Evolutionary conservation across 202 grass and related monocot genomes (phyloP), one percentile per base, ranked within the genome.

Genomic region (Cymbopogon flexuosus): DNA sequence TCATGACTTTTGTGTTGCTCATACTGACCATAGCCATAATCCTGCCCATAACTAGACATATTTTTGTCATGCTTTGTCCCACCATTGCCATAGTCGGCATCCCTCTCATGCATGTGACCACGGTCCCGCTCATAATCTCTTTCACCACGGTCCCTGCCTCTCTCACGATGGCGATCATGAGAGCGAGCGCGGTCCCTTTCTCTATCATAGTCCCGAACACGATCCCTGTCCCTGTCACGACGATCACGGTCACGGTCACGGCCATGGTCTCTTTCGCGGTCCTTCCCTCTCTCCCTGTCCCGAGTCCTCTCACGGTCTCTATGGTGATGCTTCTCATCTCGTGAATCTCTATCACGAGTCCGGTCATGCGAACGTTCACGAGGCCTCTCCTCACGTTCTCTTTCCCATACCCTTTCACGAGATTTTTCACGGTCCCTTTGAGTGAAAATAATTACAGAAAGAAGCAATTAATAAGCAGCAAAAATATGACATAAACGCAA

Each of bases 391-490:
- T 82, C 86, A 33, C 84, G 75, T 2, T 85, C 88, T 86, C 77
- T 88, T 73, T 90, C 93, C 27, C 84, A 65, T 14, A 30, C 63
- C 79, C 58, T 87, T 81, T 97, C 93, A 73, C 80, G 87, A 62
- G 91, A 93, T 40, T 97, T 93, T 49, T 93, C 94, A 60, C 34
- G 76, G 56, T 93, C 91, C 88, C 87, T 89, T 54, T 45, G 13
- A 81, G n/a, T 0, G 52, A 73, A 37, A 39, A 15, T 8, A 56
- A 21, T 46, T 41, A 65, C 27, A 79, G 19, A 75, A 62, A 74
- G 13, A 76, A 72, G 19, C 31, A 63, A 78, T 8, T 65, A 64
- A 15, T 65, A n/a, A 83, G 21, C 9, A 84, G 14, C n/a, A 57
- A 27, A 63, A 39, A 18, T 3, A 70, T 60, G 35, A 70, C 11